Evolutionary conservation across 1,139 yeast genomes (phyloP), one percentile per base, ranked within the genome.

Genomic region (Torulaspora pretoriensis): DNA sequence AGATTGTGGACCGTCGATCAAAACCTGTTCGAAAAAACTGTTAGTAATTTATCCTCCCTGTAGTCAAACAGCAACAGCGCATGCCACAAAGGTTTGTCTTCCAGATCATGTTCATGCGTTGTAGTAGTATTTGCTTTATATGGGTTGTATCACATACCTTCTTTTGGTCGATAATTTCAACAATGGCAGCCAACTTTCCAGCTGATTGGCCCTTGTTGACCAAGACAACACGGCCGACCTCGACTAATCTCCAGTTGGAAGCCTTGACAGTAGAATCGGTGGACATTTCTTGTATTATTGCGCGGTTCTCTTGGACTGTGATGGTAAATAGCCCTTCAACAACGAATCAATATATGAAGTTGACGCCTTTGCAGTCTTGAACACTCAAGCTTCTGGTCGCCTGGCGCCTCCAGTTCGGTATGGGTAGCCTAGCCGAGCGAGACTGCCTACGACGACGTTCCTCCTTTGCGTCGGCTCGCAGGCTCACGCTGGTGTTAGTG

Each of bases 171-270:
- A 94, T 87, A 78, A 94, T 88, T 81, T 94, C 98, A 69, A 89
- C 96, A 69, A 90, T 81, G 71, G 95, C 78, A 68, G 97, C 97
- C 71, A 90, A 79, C 77, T 86, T 84, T 68, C 87, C 87, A 56
- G 78, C 71, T 64, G 67, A 68, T 57, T 71, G 69, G 57, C 84
- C 83, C 77, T 81, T 78, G 81, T 81, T 75, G 73, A 92, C 72
- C 71, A 90, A 84, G 75, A 90, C 96, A 72, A 94, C 88, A 80
- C 98, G 96, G 74, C 99, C 99, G 71, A 90, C 86, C 81, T 92
- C 96, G 73, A 94, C 98, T 73, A 80, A 83, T 85, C 97, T 88
- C 97, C 97, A 90, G 90, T 86, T 87, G 75, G 95, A 80, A 74
- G 95, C 86, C 80, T 86, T 85, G 75, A 90, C 94, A 71, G 85